Evolutionary conservation across 495 filamentous ascomycete genomes (phyloP), one percentile per base, ranked within the genome.

Genomic region (Penicillium lagena): DNA sequence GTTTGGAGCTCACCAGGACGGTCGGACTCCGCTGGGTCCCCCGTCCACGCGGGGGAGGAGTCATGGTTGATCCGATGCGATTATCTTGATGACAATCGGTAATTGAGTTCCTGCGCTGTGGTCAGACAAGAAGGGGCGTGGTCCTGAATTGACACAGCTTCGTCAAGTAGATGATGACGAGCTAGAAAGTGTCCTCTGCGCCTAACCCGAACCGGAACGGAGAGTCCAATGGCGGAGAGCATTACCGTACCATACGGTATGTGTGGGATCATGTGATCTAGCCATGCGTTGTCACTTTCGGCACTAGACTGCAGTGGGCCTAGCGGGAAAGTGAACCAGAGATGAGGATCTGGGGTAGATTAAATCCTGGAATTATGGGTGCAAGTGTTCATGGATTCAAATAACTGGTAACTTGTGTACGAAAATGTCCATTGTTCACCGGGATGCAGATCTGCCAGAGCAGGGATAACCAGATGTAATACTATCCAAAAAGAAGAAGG

Each of bases 1-100:
- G 3, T 22, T 17, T 22, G 12, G n/a, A 17, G 51, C 67, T 35
- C 63, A 81, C 77, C 55, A 81, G 57, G 35, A 80, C 75, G 43
- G 76, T 73, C 37, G 78, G 77, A 41, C 72, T 76, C 40, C 76
- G 64, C 52, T 78, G 78, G 44, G 59, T 56, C 22, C 60, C 64
- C 30, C 66, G 59, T 31, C 66, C 67, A 46, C 60, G 60, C 29
- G 62, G 47, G 9, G 67, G 64, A 35, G 59, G 59, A 29, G 63
- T 60, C 63, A 67, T 72, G 35, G 37, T 51, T 10, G 37, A 42
- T 12, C 9, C 12, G 30, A 34, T 27, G 22, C 22, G 22, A 22
- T 22, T 22, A 4, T 6, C 22, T 22, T 22, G 4, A 6, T 22
- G 22, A 22, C 22, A 22, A 22, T 22, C 22, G 22, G 22, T 4